Base-by-base conservation (phyloP, 108 stramenopile genomes). In the Nitzschia inconspicua region DNA sequence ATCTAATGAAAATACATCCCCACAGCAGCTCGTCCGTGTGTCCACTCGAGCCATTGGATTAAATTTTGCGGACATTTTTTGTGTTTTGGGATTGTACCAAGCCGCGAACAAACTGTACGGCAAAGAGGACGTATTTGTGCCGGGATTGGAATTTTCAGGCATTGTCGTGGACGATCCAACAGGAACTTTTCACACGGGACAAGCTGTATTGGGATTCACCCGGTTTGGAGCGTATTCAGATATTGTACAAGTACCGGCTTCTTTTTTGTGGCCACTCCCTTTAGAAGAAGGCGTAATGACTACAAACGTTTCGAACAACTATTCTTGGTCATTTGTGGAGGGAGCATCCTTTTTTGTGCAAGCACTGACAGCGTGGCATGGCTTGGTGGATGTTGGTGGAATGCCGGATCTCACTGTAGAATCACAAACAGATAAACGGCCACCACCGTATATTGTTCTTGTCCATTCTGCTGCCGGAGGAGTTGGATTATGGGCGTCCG, bases 1-100 rank as follows among this genome's bases (percentile, higher is more conserved):
- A 18, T 10, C 13, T n/a, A 18, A 47, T 20, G 20, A 2, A 10
- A 47, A 47, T 47, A 13, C 36, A 11, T 11, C 36, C 13, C 10
- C 36, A 37, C 36, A 37, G 13, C 36, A 11, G 13, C 36, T 13
- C 16, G 64, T 60, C 10, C 47, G 18, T 8, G 32, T 72, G 4
- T 20, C 58, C 13, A 73, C 67, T 5, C 18, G 31, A 52, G 67
- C 71, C 5, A 59, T 78, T 6, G 72, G 77, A 6, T 53, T 79
- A 30, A 79, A 79, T 31, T 79, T 72, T 59, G 78, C 69, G 8
- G 78, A 79, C 42, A 44, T 79, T 26, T 76, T 76, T 57, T 54
- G 53, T 25, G 60, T 70, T 16, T 62, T 75, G 3, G 78, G 78
- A 13, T 52, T 66, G 6, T 79, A 79, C 65, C 22, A 18, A 14